Evolutionary conservation across 345 rosid genomes (phyloP).

Genomic region (Populus davidiana): DNA sequence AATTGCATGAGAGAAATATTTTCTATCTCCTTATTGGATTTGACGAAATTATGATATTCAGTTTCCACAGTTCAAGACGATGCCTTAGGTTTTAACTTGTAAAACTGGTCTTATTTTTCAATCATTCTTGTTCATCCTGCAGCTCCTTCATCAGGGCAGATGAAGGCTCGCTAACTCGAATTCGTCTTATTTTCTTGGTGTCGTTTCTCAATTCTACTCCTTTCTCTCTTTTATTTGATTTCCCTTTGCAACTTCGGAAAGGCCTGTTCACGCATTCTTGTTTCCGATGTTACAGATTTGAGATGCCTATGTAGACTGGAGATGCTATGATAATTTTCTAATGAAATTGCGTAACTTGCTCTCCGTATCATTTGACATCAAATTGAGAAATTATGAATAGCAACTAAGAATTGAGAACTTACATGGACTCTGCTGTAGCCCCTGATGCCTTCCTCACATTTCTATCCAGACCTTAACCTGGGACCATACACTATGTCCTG

Average conservation of each 20-base stretch:
- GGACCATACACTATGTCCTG: background rate
- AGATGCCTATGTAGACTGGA: background rate
- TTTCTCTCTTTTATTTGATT: background rate
- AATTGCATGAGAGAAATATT: too few species aligned
- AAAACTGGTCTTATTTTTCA: too few species aligned
- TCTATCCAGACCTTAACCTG: background rate
- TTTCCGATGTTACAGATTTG: background rate
- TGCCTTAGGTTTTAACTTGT: too few species aligned
- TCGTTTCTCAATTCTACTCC: background rate
- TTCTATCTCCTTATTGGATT: too few species aligned
- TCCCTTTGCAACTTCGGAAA: conserved; percentile 52
- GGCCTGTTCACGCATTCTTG: conserved; percentile 26
- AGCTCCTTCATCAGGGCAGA: too few species aligned
- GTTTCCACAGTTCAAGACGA: too few species aligned
- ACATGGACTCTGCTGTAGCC: background rate
- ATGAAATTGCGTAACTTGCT: background rate
- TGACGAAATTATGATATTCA: too few species aligned
- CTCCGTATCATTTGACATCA: background rate
- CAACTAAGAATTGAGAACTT: background rate
- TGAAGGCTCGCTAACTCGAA: too few species aligned
- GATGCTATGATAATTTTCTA: background rate
- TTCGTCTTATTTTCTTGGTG: background rate
- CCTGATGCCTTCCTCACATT: background rate
- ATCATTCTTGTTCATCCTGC: too few species aligned
- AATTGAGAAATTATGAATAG: background rate